A percentile compares a stretch with the other conserved stretches of the same genome.
phyloP scores from a whole-genome alignment of 805 yeast species.

The Cyberlindnera japonica region DNA sequence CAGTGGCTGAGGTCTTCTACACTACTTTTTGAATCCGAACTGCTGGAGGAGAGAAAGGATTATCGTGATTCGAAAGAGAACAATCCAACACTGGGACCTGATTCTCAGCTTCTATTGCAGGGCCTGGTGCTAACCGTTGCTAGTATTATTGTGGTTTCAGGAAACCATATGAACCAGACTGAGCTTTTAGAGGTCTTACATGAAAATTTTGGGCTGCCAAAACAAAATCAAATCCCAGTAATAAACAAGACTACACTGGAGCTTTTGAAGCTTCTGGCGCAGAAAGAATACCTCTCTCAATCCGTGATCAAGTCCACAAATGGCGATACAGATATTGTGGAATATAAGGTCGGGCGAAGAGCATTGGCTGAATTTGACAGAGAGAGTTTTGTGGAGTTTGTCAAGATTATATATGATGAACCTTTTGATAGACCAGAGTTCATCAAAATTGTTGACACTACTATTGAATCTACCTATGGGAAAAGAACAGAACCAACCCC shows the following conservation, averaged over 20 bases:
- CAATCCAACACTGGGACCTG: slow-evolving; percentile 17
- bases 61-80: slow-evolving; percentile 21
- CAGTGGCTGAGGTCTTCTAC: slow-evolving; percentile 14
- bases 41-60: slow-evolving; percentile 24
- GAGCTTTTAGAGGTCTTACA: slow-evolving; percentile 38
- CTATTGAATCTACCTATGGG: slow-evolving; percentile 20
- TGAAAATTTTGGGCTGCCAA: slow-evolving; percentile 31
- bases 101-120: slow-evolving; percentile 16
- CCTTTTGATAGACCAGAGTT: slow-evolving; percentile 19
- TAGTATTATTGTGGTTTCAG: slow-evolving; percentile 22
- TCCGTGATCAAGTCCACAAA: slow-evolving; percentile 13
- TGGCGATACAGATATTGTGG: slow-evolving; percentile 26
- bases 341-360: slow-evolving; percentile 29
- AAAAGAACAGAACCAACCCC: slow-evolving; percentile 2
- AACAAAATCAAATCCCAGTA: slow-evolving; percentile 7
- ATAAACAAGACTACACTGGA: slow-evolving; percentile 20
- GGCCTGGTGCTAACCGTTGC: slow-evolving; percentile 24
- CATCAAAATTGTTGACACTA: slow-evolving; percentile 11
- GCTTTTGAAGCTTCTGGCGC: slow-evolving; percentile 24
- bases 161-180: slow-evolving; percentile 36
- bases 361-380: slow-evolving; percentile 27
- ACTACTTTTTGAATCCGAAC: slow-evolving; percentile 22
- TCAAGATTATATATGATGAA: slow-evolving; percentile 23
- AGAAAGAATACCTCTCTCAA: slow-evolving; percentile 25
- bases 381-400: slow-evolving; percentile 24